A percentile compares a stretch with the other conserved stretches of the same genome.
Evolutionary conservation across 371 early-diverging fungal species (phyloP).

Genomic region (Capniomyces stellatus): DNA sequence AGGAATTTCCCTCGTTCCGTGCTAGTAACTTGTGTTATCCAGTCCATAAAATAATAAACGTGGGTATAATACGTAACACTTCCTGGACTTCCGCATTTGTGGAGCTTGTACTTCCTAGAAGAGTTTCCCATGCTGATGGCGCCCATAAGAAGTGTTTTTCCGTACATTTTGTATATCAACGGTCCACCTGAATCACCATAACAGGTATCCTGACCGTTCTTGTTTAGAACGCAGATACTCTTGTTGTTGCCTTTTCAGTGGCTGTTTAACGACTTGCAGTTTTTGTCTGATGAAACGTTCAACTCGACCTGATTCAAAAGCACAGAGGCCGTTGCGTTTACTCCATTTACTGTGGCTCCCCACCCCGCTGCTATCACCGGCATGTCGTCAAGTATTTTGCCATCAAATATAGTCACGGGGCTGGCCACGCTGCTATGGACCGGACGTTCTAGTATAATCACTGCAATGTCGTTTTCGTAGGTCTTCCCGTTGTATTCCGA

Average conservation of each 20-base stretch:
- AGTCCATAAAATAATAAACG: not conserved
- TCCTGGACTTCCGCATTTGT: not conserved
- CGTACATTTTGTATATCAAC: too few relatives aligned
- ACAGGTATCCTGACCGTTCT: constrained; percentile 23
- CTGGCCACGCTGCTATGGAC: too few relatives aligned
- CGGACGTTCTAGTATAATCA: too few relatives aligned
- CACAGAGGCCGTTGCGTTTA: constrained; percentile 9
- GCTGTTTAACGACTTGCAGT: constrained; percentile 15
- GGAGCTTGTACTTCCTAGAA: too few relatives aligned
- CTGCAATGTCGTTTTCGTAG: too few relatives aligned
- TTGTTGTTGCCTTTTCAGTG: constrained; percentile 14
- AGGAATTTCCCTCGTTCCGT: too few relatives aligned
- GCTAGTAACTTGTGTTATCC: too few relatives aligned
- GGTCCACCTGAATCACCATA: constrained; percentile 31
- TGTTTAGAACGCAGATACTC: constrained; percentile 22
- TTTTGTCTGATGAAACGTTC: constrained; percentile 9
- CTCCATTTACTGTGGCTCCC: constrained; percentile 19
- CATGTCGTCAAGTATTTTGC: constrained; percentile 9
- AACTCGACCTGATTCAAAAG: constrained; percentile 17
- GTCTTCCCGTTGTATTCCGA: too few relatives aligned
- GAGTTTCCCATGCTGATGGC: too few relatives aligned
- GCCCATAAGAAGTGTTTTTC: too few relatives aligned
- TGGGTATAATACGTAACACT: not conserved
- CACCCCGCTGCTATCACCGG: constrained; percentile 24
- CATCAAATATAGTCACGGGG: too few relatives aligned